Conservation (phyloP, 2,329 filamentous ascomycete species). For the Neophaeococcomyces mojaviensis region DNA sequence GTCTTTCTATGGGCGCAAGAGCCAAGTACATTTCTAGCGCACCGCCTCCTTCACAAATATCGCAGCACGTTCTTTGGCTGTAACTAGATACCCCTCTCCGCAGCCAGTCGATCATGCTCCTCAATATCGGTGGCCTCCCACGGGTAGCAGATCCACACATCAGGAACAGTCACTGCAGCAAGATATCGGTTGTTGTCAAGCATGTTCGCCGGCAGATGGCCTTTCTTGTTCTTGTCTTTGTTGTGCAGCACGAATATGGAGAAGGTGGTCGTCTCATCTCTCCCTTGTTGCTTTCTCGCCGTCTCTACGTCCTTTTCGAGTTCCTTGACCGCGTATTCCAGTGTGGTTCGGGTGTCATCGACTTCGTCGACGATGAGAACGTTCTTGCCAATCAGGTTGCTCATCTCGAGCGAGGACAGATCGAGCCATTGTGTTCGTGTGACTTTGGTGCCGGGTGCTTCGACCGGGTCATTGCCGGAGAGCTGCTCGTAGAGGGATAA, state of each 20-base stretch:
- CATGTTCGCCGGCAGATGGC: conserved; percentile 70
- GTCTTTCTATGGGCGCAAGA: not conserved
- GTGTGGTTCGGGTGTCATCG: conserved; percentile 86
- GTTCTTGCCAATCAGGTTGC: conserved; percentile 82
- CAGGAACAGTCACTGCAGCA: conserved; percentile 79
- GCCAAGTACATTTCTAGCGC: not conserved
- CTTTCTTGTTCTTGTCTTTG: conserved; percentile 97
- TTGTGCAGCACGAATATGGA: conserved; percentile 97
- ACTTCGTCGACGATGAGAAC: conserved; percentile 93
- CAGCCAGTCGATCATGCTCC: conserved; percentile 71
- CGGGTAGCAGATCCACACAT: conserved; percentile 98
- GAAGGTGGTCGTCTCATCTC: conserved; percentile 69
- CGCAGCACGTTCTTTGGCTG: not conserved
- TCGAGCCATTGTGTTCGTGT: conserved; percentile 98
- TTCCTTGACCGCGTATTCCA: conserved; percentile 89
- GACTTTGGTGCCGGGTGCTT: conserved; percentile 83
- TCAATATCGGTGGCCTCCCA: conserved; percentile 96
- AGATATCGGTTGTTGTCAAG: conserved; percentile 62
- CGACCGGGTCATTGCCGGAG: conserved; percentile 54
- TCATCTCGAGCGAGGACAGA: conserved; percentile 75
- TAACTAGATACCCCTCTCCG: conserved; percentile 29
- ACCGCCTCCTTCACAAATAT: not conserved
- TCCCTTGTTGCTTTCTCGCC: conserved; percentile 66
- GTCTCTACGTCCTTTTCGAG: conserved; percentile 87
- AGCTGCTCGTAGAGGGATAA: conserved; percentile 93